Evolutionary conservation across 257 asterid genomes (phyloP).

Genomic region (Fraxinus quadrangulata): DNA sequence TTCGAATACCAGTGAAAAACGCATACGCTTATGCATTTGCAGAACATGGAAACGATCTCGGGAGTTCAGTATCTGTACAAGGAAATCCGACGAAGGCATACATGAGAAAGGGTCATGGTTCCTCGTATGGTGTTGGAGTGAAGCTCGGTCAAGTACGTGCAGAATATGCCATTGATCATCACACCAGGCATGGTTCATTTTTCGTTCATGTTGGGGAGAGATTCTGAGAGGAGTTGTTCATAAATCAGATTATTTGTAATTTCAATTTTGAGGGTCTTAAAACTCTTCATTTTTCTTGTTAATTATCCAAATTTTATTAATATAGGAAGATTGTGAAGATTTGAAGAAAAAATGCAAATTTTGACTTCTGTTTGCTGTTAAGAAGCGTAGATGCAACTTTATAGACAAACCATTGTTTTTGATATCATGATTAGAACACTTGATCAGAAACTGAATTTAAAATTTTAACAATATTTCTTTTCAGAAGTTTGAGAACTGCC

Average conservation of each 20-base stretch:
- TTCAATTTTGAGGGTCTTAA: background rate
- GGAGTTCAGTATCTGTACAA: conserved; percentile 85
- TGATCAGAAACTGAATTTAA: too few species aligned
- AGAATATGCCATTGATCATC: conserved; percentile 86
- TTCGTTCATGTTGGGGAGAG: conserved; percentile 95
- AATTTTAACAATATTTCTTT: too few species aligned
- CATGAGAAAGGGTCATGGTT: conserved; percentile 84
- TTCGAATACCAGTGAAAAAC: conserved; percentile 77
- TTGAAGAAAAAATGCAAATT: background rate
- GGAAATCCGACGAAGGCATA: conserved; percentile 96
- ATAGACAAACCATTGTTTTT: background rate
- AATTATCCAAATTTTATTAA: background rate
- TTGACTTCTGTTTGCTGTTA: too few species aligned
- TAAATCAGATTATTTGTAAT: conserved; percentile 15
- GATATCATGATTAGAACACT: background rate
- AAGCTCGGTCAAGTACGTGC: conserved; percentile 85
- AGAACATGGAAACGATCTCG: conserved; percentile 56
- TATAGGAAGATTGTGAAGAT: background rate
- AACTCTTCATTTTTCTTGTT: conserved; percentile 4
- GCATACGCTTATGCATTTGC: conserved; percentile 73
- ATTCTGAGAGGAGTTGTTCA: conserved; percentile 38
- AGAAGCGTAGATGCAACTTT: too few species aligned
- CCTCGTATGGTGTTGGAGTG: conserved; percentile 84
- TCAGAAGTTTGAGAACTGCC: conserved; percentile 14
- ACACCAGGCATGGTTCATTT: conserved; percentile 81